Evolutionary conservation across 139 green algal species (phyloP).

Genomic region (Tetradesmus obliquus): DNA sequence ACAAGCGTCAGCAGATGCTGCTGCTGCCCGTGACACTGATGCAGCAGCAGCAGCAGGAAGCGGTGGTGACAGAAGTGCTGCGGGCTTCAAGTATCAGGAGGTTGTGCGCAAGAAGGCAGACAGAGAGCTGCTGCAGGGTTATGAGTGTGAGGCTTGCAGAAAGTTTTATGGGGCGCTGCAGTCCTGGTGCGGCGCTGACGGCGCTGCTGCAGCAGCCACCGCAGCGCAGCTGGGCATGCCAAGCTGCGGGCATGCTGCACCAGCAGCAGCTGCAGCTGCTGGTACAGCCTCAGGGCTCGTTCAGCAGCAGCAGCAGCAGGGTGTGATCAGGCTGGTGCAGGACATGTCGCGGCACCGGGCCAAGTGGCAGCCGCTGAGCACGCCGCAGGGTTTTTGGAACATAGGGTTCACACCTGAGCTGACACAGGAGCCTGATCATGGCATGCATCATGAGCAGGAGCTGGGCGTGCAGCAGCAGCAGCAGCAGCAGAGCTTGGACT

Average conservation of each 20-base stretch:
- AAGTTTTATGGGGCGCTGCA: slow-evolving; percentile 32
- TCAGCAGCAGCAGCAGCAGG: slow-evolving; percentile 10
- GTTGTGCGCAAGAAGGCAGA: slow-evolving; percentile 43
- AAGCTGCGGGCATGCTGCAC: neutral
- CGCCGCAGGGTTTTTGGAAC: slow-evolving; percentile 48
- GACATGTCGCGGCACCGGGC: slow-evolving; percentile 38
- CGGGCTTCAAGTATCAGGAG: slow-evolving; percentile 38
- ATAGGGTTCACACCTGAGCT: slow-evolving; percentile 44
- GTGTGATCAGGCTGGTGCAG: slow-evolving; percentile 26
- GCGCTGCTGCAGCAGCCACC: neutral
- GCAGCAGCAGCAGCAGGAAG: slow-evolving; percentile 3
- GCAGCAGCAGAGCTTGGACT: neutral
- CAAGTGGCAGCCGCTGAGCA: slow-evolving; percentile 22
- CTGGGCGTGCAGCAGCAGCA: neutral
- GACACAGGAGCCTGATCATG: neutral
- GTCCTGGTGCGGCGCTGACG: slow-evolving; percentile 14
- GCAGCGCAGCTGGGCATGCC: neutral
- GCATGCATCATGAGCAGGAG: neutral
- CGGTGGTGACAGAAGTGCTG: slow-evolving; percentile 13
- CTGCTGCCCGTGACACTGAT: neutral
- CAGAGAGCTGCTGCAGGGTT: slow-evolving; percentile 37
- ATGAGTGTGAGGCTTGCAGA: slow-evolving; percentile 47
- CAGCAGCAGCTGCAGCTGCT: neutral
- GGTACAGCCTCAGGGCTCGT: neutral
- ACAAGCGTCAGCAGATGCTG: neutral